Percentiles rank a stretch among this genome's conserved stretches.
These are phyloP conservation scores for Colletotrichum liaoningense DNA, from an alignment of 2,329 filamentous ascomycete species.

Conservation along the genomic window DNA sequence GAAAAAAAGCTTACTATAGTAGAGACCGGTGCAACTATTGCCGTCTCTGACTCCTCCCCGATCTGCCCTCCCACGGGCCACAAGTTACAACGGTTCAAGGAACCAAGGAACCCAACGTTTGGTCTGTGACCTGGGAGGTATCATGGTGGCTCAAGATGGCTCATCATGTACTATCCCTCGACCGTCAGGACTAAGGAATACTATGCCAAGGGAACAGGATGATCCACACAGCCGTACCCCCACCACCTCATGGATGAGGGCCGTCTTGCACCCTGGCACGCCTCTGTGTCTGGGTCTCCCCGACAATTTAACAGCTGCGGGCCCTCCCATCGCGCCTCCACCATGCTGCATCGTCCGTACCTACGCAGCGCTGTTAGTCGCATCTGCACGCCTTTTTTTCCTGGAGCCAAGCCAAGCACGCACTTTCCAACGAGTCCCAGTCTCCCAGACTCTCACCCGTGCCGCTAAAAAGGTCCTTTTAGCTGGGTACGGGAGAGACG, in stretches of 20 bases:
- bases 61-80: not conserved
- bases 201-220: slow-evolving; percentile 1
- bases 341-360: not conserved
- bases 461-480: too few relatives aligned
- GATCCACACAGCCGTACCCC: slow-evolving; percentile 30
- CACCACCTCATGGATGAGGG: not conserved
- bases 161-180: not conserved
- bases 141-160: slow-evolving; percentile 26
- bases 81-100: too few relatives aligned
- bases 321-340: not conserved
- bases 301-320: slow-evolving; percentile 24
- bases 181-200: too few relatives aligned
- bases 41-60: slow-evolving; percentile 13
- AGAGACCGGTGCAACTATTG: not conserved
- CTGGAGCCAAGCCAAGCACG: not conserved
- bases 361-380: not conserved
- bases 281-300: slow-evolving; percentile 1
- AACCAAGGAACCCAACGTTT: not conserved
- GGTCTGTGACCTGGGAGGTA: slow-evolving; percentile 14
- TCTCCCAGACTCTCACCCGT: too few relatives aligned
- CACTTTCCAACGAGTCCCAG: not conserved
- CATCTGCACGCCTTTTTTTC: not conserved
- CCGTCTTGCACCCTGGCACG: not conserved
- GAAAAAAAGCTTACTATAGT: not conserved
- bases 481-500: not conserved